Evolutionary conservation across 306 rosid species (phyloP), one percentile per base, ranked within the genome.

Genomic region (Senna siamea): DNA sequence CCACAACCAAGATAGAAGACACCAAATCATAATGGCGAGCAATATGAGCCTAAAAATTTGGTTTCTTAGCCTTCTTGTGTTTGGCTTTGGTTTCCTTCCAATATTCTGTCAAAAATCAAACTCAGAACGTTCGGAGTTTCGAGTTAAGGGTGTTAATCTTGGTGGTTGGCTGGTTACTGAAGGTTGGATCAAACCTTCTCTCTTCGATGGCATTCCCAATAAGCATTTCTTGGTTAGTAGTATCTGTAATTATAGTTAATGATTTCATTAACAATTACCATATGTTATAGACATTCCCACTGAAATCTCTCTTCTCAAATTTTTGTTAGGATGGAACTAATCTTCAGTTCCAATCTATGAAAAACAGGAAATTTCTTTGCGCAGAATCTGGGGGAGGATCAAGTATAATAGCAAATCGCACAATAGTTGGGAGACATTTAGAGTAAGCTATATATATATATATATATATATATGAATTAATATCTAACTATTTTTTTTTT

Each of bases 181-280:
- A 80, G 97, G 96, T 70, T 92, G 96, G 97, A 92, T 92, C 2
- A 85, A 89, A 77, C 97, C 96, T 71, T 85, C 92, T 62, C 93
- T 92, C 35, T 89, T 92, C 18, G 93, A 89, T 58, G 92, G 81
- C 60, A 89, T 92, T 58, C 89, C 89, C 57, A 87, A 89, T 79
- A 92, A 88, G 50, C 93, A 92, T 62, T 80, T 88, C 63, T 80
- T 89, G 96, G 92, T 85, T 47, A 57, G 66, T 67, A n/a, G n/a
- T n/a, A n/a, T n/a, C 19, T 59, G 0, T n/a, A n/a, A n/a, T n/a
- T 54, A 75, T 70, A 26, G 41, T 40, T 55, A 26, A 7, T 18
- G 11, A 28, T n/a, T 38, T 15, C 41, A 9, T 18, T 30, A 32
- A 1, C 58, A 43, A 67, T 67, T 4, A 18, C 40, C 52, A n/a